Conservation (phyloP, 2,329 filamentous ascomycete species). For the Coniochaeta hoffmannii region DNA sequence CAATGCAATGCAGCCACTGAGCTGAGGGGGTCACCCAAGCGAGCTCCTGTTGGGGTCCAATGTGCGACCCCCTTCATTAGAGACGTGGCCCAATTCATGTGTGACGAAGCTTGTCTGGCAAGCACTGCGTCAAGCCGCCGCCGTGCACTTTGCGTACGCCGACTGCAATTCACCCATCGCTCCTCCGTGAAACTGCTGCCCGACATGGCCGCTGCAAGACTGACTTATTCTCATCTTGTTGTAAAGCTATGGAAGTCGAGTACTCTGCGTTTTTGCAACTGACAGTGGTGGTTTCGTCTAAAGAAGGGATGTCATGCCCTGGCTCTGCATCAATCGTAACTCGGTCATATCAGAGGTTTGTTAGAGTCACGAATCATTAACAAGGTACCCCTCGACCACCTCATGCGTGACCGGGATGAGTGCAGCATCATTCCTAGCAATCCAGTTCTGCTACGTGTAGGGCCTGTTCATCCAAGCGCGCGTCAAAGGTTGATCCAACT, state of each 20-base stretch:
- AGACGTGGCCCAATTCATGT: background rate
- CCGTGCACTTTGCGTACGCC: background rate
- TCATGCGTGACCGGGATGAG: background rate
- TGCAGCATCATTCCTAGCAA: no score
- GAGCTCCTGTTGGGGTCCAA: background rate
- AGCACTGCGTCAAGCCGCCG: background rate
- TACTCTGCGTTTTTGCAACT: no score
- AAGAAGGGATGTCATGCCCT: no score
- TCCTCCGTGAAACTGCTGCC: background rate
- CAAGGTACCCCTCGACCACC: no score
- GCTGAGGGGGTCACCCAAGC: background rate
- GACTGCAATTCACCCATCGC: background rate
- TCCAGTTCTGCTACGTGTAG: background rate
- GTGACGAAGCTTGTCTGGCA: background rate
- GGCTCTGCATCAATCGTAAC: background rate
- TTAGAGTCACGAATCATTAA: no score
- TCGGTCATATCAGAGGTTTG: background rate
- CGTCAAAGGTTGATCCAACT: background rate
- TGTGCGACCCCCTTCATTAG: background rate
- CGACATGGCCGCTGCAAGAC: no score
- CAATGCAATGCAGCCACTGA: background rate
- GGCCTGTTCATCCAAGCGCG: constrained; percentile 1
- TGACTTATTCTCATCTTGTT: no score
- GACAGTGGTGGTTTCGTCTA: no score
- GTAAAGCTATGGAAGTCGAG: no score